Evolutionary conservation across 1,139 yeast genomes (phyloP), one percentile per base, ranked within the genome.

Genomic region (Diutina pseudorugosa): DNA sequence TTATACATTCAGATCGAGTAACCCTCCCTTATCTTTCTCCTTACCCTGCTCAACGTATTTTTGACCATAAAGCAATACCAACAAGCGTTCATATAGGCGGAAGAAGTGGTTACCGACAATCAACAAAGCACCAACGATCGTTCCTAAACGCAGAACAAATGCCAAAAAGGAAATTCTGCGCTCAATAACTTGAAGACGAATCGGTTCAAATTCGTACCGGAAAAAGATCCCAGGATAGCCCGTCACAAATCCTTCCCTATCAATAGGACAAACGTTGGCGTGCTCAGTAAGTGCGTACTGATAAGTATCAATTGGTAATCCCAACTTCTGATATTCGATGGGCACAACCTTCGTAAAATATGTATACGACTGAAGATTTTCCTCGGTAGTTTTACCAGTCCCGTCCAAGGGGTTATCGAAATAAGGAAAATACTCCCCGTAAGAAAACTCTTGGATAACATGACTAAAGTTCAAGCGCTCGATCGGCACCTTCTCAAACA

Each of bases 401-500:
- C 75, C 77, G 63, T 93, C 98, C 58, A 94, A 74, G 6, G 97
- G 95, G 62, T 93, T 93, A 59, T 85, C 76, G 56, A 91, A 76
- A 60, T 79, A 85, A 2, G 98, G 98, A 62, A 81, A 90, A 66
- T 85, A 90, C 41, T 82, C 88, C 20, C 99, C 98, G 67, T 83
- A 93, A 9, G 97, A 90, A 57, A 90, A 80, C 65, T 93, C 98
- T 56, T 80, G 82, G 55, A 93, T 84, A 6, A 81, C 80, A 66
- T 93, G 98, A 1, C 96, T 78, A 62, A 91, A 86, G 64, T 93
- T 87, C 54, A 88, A 66, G 19, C 75, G 68, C 41, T 79, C 80
- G 11, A 62, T 36, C 4, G 79, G 76, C 3, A 75, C 72, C 77
- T 70, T 55, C 75, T 75, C 48, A 71, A 58, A 60, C 81, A 82